A percentile compares a stretch with the other conserved stretches of the same genome.
These are phyloP conservation scores for Coniochaeta hoffmannii DNA, from an alignment of 2,329 filamentous ascomycete species.

Conservation along the genomic window DNA sequence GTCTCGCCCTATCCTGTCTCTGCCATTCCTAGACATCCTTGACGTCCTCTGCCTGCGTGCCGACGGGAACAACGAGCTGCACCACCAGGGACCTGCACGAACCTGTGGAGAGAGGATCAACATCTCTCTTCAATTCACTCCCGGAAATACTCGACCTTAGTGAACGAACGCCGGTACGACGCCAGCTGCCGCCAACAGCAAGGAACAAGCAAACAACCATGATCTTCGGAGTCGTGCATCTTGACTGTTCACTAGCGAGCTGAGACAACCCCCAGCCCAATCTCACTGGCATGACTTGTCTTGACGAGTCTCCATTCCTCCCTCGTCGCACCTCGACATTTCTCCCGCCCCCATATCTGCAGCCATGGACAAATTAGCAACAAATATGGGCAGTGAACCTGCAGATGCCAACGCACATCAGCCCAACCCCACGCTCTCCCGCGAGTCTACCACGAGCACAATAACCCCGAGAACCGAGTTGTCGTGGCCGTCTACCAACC, in stretches of 20 bases:
- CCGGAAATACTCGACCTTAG: neutral
- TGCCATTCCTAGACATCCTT: neutral
- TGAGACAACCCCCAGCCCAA: constrained; percentile 6
- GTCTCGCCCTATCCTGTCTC: neutral
- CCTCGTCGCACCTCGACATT: constrained; percentile 6
- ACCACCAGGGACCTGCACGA: neutral
- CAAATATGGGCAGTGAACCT: neutral
- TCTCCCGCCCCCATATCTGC: constrained; percentile 3
- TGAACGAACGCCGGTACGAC: neutral
- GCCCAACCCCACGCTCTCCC: constrained; percentile 15
- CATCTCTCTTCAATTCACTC: neutral
- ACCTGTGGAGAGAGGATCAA: neutral
- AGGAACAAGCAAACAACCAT: neutral
- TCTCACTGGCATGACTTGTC: constrained; percentile 17
- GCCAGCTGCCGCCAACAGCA: neutral
- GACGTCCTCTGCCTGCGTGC: neutral
- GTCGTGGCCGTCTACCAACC: constrained; percentile 10
- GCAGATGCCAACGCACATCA: constrained; percentile 2
- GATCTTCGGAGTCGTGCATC: neutral
- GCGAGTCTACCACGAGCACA: constrained; percentile 15
- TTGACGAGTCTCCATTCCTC: constrained; percentile 16
- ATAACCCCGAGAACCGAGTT: constrained; percentile 15
- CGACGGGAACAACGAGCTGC: neutral
- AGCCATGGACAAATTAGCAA: constrained; percentile 7
- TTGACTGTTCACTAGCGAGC: constrained; percentile 7